Percentiles rank a stretch among this genome's conserved stretches.
Evolutionary conservation across 306 rosid genomes (phyloP).

Genomic region (Benincasa hispida): DNA sequence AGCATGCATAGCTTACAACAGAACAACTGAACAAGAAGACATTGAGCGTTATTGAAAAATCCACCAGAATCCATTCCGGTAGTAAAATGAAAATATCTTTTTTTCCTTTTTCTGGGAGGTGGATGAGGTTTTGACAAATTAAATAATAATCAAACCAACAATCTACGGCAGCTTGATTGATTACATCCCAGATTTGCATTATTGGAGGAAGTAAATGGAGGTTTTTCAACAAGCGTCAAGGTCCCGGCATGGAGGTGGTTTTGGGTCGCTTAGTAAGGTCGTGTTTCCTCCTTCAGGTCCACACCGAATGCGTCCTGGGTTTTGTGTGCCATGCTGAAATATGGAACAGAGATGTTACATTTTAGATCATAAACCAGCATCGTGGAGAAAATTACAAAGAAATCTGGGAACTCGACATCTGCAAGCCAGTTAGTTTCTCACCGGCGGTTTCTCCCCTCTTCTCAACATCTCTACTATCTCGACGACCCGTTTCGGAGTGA

Average conservation of each 20-base stretch:
- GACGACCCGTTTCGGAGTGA: slow-evolving; percentile 68
- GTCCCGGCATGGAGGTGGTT: slow-evolving; percentile 90
- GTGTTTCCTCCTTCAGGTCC: slow-evolving; percentile 99
- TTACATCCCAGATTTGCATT: slow-evolving; percentile 47
- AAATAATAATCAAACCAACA: slow-evolving; percentile 14
- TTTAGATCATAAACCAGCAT: not conserved
- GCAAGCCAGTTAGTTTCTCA: slow-evolving; percentile 27
- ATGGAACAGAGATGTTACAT: not conserved
- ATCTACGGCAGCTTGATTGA: slow-evolving; percentile 28
- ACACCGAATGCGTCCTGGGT: slow-evolving; percentile 47
- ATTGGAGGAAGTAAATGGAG: slow-evolving; percentile 32
- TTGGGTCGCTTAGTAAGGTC: slow-evolving; percentile 59
- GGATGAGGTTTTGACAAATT: slow-evolving; percentile 23
- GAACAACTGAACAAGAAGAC: not conserved
- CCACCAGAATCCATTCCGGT: not conserved
- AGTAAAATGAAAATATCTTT: not conserved
- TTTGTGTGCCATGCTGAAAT: slow-evolving; percentile 82
- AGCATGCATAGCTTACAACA: not conserved
- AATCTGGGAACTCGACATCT: not conserved
- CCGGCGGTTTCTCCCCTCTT: slow-evolving; percentile 85
- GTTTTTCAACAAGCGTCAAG: slow-evolving; percentile 66
- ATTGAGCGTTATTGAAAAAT: not conserved
- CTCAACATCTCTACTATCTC: slow-evolving; percentile 75
- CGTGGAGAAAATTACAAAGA: not conserved
- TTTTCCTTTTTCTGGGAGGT: not conserved